Evolutionary conservation across 306 rosid genomes (phyloP), one percentile per base, ranked within the genome.

Genomic region (Abrus pulchellus): DNA sequence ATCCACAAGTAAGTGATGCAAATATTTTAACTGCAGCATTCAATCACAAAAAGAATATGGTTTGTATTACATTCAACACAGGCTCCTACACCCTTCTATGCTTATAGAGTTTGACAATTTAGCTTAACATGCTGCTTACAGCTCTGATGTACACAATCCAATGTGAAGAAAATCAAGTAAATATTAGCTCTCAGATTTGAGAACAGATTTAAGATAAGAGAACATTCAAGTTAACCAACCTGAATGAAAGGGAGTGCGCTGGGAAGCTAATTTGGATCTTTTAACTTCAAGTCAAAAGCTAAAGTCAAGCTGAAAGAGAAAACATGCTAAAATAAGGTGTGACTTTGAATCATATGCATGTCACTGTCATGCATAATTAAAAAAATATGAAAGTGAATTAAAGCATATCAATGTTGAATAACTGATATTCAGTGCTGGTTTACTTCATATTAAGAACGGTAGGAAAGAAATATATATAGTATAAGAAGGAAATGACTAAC

Each of bases 261-360:
- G 49, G 43, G 79, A 80, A 83, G 82, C 72, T 83, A 74, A 52
- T 71, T 38, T 75, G 66, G 78, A 74, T 83, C 84, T 82, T 83
- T 84, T 84, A 82, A 78, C 83, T 89, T 60, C 72, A 61, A 71
- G 92, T 89, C 95, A 92, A 90, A 38, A 74, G 80, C 76, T 83
- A 74, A 12, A 28, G 79, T 86, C 79, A 55, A 62, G 69, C 88
- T 87, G 90, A 72, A 90, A 75, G 56, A 85, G 76, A 79, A 55
- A 70, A 74, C 4, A 14, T 64, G 53, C 27, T 41, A 75, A 78
- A 79, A 74, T 74, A 38, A 53, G 63, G 30, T 45, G 54, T 86
- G 87, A 83, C 86, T 57, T 71, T 36, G 43, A 72, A 67, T 77
- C 66, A 60, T 36, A 20, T 72, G 75, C 66, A 80, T 50, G 86